These are phyloP conservation scores for Lanmaoa rubissima DNA, from an alignment of 768 basidiomycete species.

Conservation along the genomic window DNA sequence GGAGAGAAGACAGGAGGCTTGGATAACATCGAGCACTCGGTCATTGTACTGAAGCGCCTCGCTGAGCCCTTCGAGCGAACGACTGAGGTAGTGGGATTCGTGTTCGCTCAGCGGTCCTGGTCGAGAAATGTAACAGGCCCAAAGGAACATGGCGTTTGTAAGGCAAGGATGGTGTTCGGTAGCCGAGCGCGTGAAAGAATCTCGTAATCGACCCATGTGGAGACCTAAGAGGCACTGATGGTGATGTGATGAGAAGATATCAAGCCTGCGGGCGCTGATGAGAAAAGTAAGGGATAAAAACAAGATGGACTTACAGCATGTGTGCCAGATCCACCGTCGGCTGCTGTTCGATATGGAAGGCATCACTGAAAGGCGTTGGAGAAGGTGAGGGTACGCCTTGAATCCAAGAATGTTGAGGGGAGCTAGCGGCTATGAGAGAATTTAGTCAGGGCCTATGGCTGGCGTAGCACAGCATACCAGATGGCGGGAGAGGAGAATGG, in stretches of 20 bases:
- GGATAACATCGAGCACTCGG: constrained; percentile 67
- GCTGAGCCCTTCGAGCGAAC: constrained; percentile 59
- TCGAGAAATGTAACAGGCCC: constrained; percentile 79
- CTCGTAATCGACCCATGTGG: constrained; percentile 63
- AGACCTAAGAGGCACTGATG: constrained; percentile 73
- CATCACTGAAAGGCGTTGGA: constrained; percentile 53
- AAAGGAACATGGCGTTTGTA: constrained; percentile 79
- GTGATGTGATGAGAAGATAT: constrained; percentile 73
- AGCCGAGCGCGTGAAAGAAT: constrained; percentile 51
- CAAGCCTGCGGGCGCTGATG: constrained; percentile 46
- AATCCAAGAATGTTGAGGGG: constrained; percentile 53
- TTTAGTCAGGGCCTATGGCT: constrained; percentile 2
- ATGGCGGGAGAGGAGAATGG: constrained; percentile 57
- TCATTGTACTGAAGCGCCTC: constrained; percentile 58
- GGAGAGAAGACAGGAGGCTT: constrained; percentile 72
- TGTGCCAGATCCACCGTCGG: constrained; percentile 60
- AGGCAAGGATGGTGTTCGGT: constrained; percentile 70
- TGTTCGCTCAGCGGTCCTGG: constrained; percentile 68
- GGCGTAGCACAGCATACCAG: constrained; percentile 37
- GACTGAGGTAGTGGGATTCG: constrained; percentile 68
- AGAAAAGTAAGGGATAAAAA: constrained; percentile 3
- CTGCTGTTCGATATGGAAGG: constrained; percentile 43
- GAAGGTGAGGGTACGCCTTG: constrained; percentile 50
- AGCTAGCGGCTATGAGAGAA: constrained; percentile 39
- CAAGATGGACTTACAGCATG: constrained; percentile 52